Evolutionary conservation across 179 eudicot species (phyloP).

Genomic region (Monotropa hypopitys): DNA sequence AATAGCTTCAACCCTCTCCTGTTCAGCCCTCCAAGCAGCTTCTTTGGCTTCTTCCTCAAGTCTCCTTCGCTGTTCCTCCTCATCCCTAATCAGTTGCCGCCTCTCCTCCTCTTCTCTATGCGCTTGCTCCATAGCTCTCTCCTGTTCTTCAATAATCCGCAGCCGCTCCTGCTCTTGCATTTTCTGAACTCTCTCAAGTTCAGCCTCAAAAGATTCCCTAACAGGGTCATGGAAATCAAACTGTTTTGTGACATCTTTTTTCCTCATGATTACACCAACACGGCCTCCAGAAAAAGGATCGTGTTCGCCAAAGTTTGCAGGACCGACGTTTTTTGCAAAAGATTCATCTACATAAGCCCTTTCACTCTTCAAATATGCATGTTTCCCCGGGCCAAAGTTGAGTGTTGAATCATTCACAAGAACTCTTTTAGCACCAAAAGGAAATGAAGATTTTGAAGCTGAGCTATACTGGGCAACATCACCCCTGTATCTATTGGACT

Average conservation of each 20-base stretch:
- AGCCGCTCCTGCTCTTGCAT: conserved; percentile 86
- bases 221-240: conserved; percentile 80
- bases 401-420: conserved; percentile 33
- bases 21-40: conserved; percentile 86
- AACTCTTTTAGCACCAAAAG: conserved; percentile 33
- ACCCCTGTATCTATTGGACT: conserved; percentile 29
- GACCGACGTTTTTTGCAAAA: conserved; percentile 30
- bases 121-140: conserved; percentile 74
- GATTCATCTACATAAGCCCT: conserved; percentile 44
- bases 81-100: conserved; percentile 54
- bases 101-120: conserved; percentile 92
- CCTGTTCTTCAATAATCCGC: conserved; percentile 74
- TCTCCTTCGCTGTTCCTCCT: conserved; percentile 60
- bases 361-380: conserved; percentile 42
- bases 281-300: conserved; percentile 58
- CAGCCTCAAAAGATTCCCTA: conserved; percentile 97
- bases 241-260: conserved; percentile 54
- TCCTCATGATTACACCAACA: conserved; percentile 68
- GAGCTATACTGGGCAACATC: conserved; percentile 29
- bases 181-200: conserved; percentile 94
- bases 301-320: conserved; percentile 46
- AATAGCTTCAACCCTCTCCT: conserved; percentile 56
- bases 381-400: conserved; percentile 48
- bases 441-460: conserved; percentile 35
- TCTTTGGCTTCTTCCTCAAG: conserved; percentile 77